phyloP scores from a whole-genome alignment of 1,284 basidiomycete genomes.

The Peniophora sp. region DNA sequence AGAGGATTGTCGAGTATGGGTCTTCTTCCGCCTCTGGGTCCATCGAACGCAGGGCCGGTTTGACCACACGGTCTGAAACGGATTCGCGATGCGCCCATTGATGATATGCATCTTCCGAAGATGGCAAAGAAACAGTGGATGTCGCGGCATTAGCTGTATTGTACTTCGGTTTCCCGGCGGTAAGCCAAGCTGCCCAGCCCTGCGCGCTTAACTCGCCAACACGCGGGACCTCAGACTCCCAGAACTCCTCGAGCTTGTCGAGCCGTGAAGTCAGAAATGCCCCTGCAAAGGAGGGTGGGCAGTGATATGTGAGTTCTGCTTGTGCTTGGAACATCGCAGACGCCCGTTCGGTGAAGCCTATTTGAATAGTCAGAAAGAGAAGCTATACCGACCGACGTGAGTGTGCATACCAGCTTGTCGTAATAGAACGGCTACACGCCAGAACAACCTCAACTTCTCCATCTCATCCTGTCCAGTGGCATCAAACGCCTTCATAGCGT shows the following conservation, averaged over 20 bases:
- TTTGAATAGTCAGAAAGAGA: not conserved
- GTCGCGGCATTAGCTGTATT: slow-evolving; percentile 3
- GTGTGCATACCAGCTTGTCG: slow-evolving; percentile 63
- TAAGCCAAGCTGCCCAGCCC: slow-evolving; percentile 59
- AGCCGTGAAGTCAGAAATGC: slow-evolving; percentile 34
- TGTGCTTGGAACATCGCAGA: slow-evolving; percentile 72
- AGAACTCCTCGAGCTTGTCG: slow-evolving; percentile 61
- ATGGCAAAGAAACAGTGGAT: slow-evolving; percentile 7
- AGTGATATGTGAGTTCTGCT: slow-evolving; percentile 39
- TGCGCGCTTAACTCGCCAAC: slow-evolving; percentile 51
- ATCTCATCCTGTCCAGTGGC: slow-evolving; percentile 38
- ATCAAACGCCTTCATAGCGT: slow-evolving; percentile 34
- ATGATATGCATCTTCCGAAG: slow-evolving; percentile 51
- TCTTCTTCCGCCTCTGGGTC: slow-evolving; percentile 57
- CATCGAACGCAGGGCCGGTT: slow-evolving; percentile 51
- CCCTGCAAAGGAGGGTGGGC: not conserved
- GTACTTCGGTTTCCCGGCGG: slow-evolving; percentile 28
- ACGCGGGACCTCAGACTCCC: slow-evolving; percentile 66
- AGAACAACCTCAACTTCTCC: slow-evolving; percentile 56
- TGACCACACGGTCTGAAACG: slow-evolving; percentile 32
- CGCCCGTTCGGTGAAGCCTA: slow-evolving; percentile 48
- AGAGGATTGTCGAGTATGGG: slow-evolving; percentile 75
- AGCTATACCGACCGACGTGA: not conserved
- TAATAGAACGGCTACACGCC: slow-evolving; percentile 62
- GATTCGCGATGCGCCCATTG: slow-evolving; percentile 65